phyloP scores from a whole-genome alignment of 2,329 filamentous ascomycete genomes.

The Aureobasidium lini region DNA sequence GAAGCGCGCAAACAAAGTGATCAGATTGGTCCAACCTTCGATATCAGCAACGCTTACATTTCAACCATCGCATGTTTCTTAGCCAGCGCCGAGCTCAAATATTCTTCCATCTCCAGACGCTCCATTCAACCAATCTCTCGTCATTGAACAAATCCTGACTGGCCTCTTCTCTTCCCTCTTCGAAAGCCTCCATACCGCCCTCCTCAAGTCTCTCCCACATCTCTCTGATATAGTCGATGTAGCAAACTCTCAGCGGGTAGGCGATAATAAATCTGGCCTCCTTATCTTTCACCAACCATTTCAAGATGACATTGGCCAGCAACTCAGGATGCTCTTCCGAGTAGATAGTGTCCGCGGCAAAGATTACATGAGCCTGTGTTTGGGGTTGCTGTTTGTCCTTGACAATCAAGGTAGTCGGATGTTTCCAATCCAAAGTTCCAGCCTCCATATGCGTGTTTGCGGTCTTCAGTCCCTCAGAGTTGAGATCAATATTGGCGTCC shows the following conservation, averaged over 20 bases:
- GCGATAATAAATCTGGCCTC: constrained; percentile 31
- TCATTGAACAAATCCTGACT: constrained; percentile 29
- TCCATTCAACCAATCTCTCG: constrained; percentile 32
- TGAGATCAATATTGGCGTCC: constrained; percentile 28
- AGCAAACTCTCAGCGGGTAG: constrained; percentile 34
- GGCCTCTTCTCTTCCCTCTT: constrained; percentile 26
- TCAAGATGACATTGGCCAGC: constrained; percentile 28
- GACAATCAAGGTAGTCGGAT: constrained; percentile 21
- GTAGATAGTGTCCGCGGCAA: constrained; percentile 38
- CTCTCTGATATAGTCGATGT: constrained; percentile 37
- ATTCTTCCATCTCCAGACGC: constrained; percentile 32
- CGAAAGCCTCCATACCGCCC: constrained; percentile 29
- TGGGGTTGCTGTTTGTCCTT: constrained; percentile 1
- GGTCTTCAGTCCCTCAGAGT: constrained; percentile 17
- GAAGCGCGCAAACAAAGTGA: background rate
- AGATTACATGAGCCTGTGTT: constrained; percentile 23
- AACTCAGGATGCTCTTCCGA: constrained; percentile 35
- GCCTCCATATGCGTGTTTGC: constrained; percentile 16
- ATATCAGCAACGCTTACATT: background rate
- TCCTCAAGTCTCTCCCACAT: constrained; percentile 34
- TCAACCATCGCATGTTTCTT: background rate
- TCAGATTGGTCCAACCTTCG: background rate
- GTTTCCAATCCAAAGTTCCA: constrained; percentile 33
- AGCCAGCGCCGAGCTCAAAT: constrained; percentile 18
- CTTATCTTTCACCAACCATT: constrained; percentile 27